These are phyloP conservation scores for Pythium rishiriense DNA, from an alignment of 352 stramenopile species.

Conservation along the genomic window DNA sequence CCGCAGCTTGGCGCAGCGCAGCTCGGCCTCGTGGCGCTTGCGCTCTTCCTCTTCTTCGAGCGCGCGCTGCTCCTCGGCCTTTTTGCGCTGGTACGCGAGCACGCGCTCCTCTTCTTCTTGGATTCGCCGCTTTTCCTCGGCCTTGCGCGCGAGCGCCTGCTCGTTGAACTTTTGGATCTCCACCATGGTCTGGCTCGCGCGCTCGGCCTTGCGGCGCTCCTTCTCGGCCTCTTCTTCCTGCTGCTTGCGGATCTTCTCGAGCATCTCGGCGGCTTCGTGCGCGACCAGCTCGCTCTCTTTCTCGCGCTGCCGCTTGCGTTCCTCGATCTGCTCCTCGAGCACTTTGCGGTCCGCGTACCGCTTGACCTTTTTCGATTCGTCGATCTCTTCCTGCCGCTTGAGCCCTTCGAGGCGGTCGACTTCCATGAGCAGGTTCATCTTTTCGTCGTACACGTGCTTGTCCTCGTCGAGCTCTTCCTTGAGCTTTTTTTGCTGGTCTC, in stretches of 20 bases:
- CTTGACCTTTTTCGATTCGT: constrained; percentile 89
- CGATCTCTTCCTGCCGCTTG: constrained; percentile 86
- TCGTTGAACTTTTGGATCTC: constrained; percentile 79
- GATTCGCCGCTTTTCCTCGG: constrained; percentile 72
- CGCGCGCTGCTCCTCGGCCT: constrained; percentile 59
- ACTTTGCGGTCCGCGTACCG: constrained; percentile 82
- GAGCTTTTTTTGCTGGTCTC: constrained; percentile 89
- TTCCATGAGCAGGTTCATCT: constrained; percentile 95
- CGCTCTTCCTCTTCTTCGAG: constrained; percentile 67
- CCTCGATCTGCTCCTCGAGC: constrained; percentile 86
- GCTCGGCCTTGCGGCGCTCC: constrained; percentile 60
- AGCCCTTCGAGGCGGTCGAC: constrained; percentile 92
- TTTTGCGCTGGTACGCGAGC: constrained; percentile 70
- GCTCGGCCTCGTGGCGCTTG: constrained; percentile 69
- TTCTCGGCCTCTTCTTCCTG: constrained; percentile 73
- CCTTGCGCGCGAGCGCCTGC: constrained; percentile 42
- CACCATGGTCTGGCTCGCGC: constrained; percentile 57
- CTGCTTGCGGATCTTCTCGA: constrained; percentile 80
- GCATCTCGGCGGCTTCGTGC: constrained; percentile 90
- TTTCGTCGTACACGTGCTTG: constrained; percentile 90
- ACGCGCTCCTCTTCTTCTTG: constrained; percentile 78
- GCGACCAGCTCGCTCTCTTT: constrained; percentile 41
- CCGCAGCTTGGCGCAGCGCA: constrained; percentile 72
- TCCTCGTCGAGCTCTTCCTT: constrained; percentile 65
- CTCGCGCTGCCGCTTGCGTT: constrained; percentile 51